phyloP scores from a whole-genome alignment of 176 grass and related monocot genomes.

The Chloris gayana region DNA sequence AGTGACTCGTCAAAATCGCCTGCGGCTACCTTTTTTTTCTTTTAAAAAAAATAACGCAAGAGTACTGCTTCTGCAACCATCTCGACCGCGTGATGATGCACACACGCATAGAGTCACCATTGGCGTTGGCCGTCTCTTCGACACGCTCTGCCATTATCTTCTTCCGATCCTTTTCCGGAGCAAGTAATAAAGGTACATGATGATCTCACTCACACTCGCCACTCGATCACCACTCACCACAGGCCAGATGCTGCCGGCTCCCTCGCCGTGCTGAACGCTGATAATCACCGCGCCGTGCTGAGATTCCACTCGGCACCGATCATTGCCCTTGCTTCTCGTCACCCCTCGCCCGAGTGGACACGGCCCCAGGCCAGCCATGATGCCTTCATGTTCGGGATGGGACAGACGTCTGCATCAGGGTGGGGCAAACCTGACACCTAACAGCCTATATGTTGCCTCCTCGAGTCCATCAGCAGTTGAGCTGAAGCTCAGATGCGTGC shows the following conservation, averaged over 20 bases:
- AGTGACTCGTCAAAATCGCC: too few species aligned
- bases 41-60: background rate
- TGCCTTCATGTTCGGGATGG: background rate
- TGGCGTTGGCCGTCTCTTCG: background rate
- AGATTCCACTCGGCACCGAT: conserved; percentile 34
- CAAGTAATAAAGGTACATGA: conserved; percentile 25
- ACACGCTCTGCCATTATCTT: background rate
- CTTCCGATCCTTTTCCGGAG: background rate
- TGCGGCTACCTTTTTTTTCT: too few species aligned
- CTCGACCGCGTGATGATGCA: background rate
- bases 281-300: background rate
- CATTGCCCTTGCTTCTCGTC: conserved; percentile 17
- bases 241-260: background rate
- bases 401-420: conserved; percentile 10
- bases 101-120: background rate
- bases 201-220: conserved; percentile 2
- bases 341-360: background rate
- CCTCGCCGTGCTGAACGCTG: too few species aligned
- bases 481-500: background rate
- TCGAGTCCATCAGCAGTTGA: conserved; percentile 13
- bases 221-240: background rate
- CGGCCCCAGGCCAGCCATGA: background rate
- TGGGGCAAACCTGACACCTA: background rate
- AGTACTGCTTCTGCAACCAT: background rate
- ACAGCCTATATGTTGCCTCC: background rate